Evolutionary conservation across 2,329 filamentous ascomycete species (phyloP).

Genomic region (Emmonsiellopsis sp.): DNA sequence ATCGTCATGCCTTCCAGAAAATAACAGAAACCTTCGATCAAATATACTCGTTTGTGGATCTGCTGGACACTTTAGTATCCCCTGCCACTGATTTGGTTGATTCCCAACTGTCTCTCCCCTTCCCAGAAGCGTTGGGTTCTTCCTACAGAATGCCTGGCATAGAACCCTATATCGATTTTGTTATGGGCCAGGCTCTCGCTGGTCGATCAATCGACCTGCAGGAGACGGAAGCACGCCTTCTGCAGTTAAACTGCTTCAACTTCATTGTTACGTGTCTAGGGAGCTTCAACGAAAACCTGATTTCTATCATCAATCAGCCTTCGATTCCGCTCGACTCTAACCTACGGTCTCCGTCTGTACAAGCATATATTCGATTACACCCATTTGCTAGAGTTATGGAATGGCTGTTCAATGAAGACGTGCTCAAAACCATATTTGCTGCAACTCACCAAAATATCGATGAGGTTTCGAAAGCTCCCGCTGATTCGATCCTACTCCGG

Average conservation of each 20-base stretch:
- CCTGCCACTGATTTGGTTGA: constrained; percentile 42
- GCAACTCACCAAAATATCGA: constrained; percentile 67
- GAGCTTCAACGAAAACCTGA: constrained; percentile 89
- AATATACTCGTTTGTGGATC: constrained; percentile 69
- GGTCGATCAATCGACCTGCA: constrained; percentile 59
- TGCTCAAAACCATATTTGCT: constrained; percentile 69
- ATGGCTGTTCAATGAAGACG: constrained; percentile 92
- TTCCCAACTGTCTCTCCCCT: constrained; percentile 69
- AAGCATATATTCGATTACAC: constrained; percentile 75
- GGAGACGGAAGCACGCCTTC: constrained; percentile 58
- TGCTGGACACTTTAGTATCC: constrained; percentile 63
- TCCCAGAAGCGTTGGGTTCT: constrained; percentile 75
- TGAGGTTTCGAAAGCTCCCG: constrained; percentile 61
- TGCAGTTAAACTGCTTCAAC: constrained; percentile 72
- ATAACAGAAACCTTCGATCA: constrained; percentile 76
- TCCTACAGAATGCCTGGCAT: constrained; percentile 75
- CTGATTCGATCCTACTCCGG: constrained; percentile 72
- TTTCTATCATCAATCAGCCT: constrained; percentile 73
- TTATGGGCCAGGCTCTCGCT: constrained; percentile 68
- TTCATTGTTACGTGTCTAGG: constrained; percentile 71
- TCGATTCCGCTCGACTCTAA: constrained; percentile 65
- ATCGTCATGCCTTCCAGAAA: constrained; percentile 61
- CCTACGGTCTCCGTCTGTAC: constrained; percentile 61
- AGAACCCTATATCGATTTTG: constrained; percentile 86
- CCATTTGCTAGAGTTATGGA: constrained; percentile 94